phyloP scores from a whole-genome alignment of 1,284 basidiomycete species.

The Phellopilus nigrolimitatus region DNA sequence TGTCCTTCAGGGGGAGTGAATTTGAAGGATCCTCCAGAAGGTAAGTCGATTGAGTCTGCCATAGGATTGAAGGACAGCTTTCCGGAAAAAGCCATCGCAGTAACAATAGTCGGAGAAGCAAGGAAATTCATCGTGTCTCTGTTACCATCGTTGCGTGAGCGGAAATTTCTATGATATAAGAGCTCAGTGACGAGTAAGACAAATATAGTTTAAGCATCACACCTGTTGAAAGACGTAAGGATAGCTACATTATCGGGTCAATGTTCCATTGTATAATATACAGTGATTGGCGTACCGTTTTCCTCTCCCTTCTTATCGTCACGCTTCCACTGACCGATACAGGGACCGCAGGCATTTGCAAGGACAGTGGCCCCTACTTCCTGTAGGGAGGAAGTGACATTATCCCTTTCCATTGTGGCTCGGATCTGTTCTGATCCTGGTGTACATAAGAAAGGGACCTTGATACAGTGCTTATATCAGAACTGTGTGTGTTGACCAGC shows the following conservation, averaged over 20 bases:
- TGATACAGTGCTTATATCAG: slow-evolving; percentile 6
- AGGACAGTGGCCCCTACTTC: slow-evolving; percentile 89
- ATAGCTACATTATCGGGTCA: slow-evolving; percentile 60
- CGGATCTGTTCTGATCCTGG: slow-evolving; percentile 97
- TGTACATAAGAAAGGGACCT: slow-evolving; percentile 94
- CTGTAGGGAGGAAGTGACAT: slow-evolving; percentile 76
- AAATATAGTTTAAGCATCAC: slow-evolving; percentile 15
- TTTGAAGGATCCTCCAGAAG: slow-evolving; percentile 77
- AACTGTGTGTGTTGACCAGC: slow-evolving; percentile 1
- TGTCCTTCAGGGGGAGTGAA: slow-evolving; percentile 84
- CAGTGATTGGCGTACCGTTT: slow-evolving; percentile 60
- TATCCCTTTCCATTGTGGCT: slow-evolving; percentile 95
- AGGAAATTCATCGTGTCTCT: slow-evolving; percentile 96
- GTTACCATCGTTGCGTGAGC: slow-evolving; percentile 97
- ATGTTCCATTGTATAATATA: neutral
- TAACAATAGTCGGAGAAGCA: slow-evolving; percentile 95
- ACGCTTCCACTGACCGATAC: slow-evolving; percentile 99
- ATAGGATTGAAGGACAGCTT: slow-evolving; percentile 93
- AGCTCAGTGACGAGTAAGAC: neutral
- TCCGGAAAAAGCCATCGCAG: slow-evolving; percentile 96
- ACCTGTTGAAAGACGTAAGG: slow-evolving; percentile 95
- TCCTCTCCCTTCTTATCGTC: slow-evolving; percentile 87
- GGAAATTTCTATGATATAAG: slow-evolving; percentile 70
- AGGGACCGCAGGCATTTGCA: slow-evolving; percentile 98
- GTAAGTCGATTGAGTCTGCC: slow-evolving; percentile 74